Evolutionary conservation across 768 basidiomycete species (phyloP).

Genomic region (Suillus brevipes): DNA sequence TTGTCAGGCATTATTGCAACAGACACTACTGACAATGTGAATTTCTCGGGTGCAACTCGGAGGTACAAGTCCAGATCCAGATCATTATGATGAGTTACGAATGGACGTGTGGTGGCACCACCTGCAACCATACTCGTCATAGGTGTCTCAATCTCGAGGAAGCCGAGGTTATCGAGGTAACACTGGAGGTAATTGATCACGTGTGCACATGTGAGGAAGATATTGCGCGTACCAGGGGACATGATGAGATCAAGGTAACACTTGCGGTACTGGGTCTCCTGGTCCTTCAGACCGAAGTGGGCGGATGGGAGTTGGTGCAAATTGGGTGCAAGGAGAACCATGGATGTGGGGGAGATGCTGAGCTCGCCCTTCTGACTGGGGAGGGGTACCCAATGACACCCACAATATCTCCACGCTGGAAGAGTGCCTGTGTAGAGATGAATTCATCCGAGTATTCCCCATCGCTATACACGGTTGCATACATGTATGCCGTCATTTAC

Average conservation of each 20-base stretch:
- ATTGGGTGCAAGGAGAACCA: slow-evolving; percentile 92
- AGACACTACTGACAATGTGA: too few species aligned
- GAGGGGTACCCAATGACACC: slow-evolving; percentile 88
- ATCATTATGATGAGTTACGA: slow-evolving; percentile 98
- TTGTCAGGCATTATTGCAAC: too few species aligned
- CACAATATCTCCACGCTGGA: slow-evolving; percentile 95
- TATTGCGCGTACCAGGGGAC: slow-evolving; percentile 83
- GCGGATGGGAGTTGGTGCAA: slow-evolving; percentile 92
- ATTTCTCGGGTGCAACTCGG: slow-evolving; percentile 95
- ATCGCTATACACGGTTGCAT: slow-evolving; percentile 46
- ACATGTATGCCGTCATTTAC: background rate
- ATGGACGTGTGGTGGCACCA: slow-evolving; percentile 98
- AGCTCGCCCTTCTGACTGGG: slow-evolving; percentile 94
- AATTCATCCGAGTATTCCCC: slow-evolving; percentile 65
- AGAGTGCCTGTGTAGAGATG: slow-evolving; percentile 71
- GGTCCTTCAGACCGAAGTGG: slow-evolving; percentile 95
- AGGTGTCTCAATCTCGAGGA: slow-evolving; percentile 98
- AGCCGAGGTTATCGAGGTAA: slow-evolving; percentile 87
- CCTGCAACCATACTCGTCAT: slow-evolving; percentile 97
- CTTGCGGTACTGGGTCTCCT: slow-evolving; percentile 97
- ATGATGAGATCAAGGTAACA: slow-evolving; percentile 98
- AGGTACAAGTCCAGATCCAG: slow-evolving; percentile 95
- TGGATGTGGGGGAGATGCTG: slow-evolving; percentile 78
- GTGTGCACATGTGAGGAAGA: slow-evolving; percentile 86
- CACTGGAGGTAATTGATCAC: slow-evolving; percentile 93